Evolutionary conservation across 495 filamentous ascomycete genomes (phyloP).

Genomic region (Cercophora newfieldiana): DNA sequence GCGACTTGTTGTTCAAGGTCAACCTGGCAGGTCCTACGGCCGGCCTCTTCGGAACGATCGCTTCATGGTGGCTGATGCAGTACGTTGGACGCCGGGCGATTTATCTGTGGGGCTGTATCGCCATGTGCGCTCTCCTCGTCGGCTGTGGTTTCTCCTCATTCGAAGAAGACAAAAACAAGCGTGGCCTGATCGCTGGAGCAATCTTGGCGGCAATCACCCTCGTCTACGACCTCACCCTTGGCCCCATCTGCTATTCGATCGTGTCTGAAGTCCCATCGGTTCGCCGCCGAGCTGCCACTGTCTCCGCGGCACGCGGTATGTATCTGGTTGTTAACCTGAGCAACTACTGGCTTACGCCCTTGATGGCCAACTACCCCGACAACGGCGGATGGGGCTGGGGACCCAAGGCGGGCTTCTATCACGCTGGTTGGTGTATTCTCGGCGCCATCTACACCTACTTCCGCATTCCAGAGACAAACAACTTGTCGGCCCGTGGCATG

Average conservation of each 20-base stretch:
- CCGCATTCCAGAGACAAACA: slow-evolving; percentile 46
- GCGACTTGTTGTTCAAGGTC: slow-evolving; percentile 50
- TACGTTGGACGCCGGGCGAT: slow-evolving; percentile 52
- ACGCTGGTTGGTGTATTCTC: slow-evolving; percentile 51
- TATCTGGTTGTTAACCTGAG: slow-evolving; percentile 54
- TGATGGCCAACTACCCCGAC: slow-evolving; percentile 43
- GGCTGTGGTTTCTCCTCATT: slow-evolving; percentile 26
- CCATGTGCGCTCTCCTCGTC: slow-evolving; percentile 45
- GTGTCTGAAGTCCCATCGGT: slow-evolving; percentile 59
- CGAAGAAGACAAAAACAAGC: slow-evolving; percentile 25
- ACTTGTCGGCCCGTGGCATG: slow-evolving; percentile 55
- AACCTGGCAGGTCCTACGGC: slow-evolving; percentile 45
- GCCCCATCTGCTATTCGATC: slow-evolving; percentile 60
- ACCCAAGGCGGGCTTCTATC: slow-evolving; percentile 55
- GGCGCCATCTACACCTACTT: slow-evolving; percentile 45
- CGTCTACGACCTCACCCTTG: slow-evolving; percentile 58
- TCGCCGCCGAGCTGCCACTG: slow-evolving; percentile 53
- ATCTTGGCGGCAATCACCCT: slow-evolving; percentile 54
- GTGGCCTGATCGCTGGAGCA: slow-evolving; percentile 50
- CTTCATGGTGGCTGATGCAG: slow-evolving; percentile 54
- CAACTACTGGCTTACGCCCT: slow-evolving; percentile 49
- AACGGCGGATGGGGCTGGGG: slow-evolving; percentile 56
- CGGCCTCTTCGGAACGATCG: slow-evolving; percentile 52
- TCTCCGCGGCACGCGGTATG: slow-evolving; percentile 56
- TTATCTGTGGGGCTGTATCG: slow-evolving; percentile 50